Base-by-base conservation (phyloP, 2,329 filamentous ascomycete species). In the Arthrobotrys iridis region DNA sequence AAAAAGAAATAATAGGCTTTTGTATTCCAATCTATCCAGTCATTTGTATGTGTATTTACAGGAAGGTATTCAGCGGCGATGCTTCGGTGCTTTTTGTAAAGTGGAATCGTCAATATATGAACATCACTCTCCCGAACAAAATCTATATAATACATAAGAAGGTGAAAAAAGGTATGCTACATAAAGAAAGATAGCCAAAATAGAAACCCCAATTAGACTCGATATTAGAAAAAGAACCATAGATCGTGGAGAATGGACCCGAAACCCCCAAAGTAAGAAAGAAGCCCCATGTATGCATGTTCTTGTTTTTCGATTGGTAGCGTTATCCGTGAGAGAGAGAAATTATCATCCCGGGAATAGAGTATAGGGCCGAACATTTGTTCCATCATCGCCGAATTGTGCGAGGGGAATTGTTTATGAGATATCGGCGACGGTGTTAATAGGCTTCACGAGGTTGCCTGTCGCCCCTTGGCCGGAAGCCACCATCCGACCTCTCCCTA, bases 121-220 rank as follows among this genome's bases (percentile, higher is more conserved):
- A 64, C 64, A 74, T 33, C 37, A 62, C 28, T 58, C 72, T 33
- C 24, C 43, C 43, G 22, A 59, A 43, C 57, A 57, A 41, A 43
- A 48, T 60, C 60, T 59, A 58, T 60, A 73, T 41, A 70, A 45
- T 60, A 68, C 64, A 68, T n/a, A 20, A 41, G 35, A 63, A 65
- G 50, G 57, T 18, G 63, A 52, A 20, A 48, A 76, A 74, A 63
- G 65, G 64, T 60, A 76, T 65, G 57, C 68, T 75, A 77, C 57
- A 74, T 60, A 50, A 46, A 71, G 41, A 52, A 59, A 70, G 10
- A 45, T 30, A 30, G 3, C 18, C 46, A 33, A 43, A 55, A 22
- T 20, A 48, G 7, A 62, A 22, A 33, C 55, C 37, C 55, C 28
- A 41, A 15, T 30, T 30, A 41, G 37, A 20, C 37, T 59, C 37